phyloP scores from a whole-genome alignment of 352 stramenopile genomes.

The Pythium scleroteichum region DNA sequence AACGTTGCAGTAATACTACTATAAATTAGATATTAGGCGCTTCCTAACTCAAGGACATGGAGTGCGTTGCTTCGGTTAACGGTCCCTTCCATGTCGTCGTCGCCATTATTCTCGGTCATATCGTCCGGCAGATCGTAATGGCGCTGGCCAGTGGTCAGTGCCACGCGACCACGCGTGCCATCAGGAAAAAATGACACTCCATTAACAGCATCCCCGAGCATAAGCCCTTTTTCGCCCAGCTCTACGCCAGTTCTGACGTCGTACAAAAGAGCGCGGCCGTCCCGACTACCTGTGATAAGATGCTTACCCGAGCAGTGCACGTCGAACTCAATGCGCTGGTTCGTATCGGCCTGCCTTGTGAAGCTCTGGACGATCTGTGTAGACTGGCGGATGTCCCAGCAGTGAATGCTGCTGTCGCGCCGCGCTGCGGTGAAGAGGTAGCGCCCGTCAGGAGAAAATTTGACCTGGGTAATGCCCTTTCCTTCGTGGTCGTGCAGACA shows the following conservation, averaged over 20 bases:
- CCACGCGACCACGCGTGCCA: slow-evolving; percentile 38
- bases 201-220: slow-evolving; percentile 61
- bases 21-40: slow-evolving; percentile 7
- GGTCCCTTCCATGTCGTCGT: not conserved
- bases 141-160: slow-evolving; percentile 63
- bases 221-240: slow-evolving; percentile 43
- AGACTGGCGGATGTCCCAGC: slow-evolving; percentile 83
- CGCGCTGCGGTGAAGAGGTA: slow-evolving; percentile 78
- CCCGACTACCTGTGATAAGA: slow-evolving; percentile 60
- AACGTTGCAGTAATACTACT: slow-evolving; percentile 6
- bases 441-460: slow-evolving; percentile 72
- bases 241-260: slow-evolving; percentile 53
- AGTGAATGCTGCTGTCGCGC: slow-evolving; percentile 70
- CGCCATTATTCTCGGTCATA: slow-evolving; percentile 44
- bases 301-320: slow-evolving; percentile 62
- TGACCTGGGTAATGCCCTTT: slow-evolving; percentile 77
- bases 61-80: slow-evolving; percentile 17
- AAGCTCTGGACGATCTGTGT: slow-evolving; percentile 70
- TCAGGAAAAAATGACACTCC: slow-evolving; percentile 80
- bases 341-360: slow-evolving; percentile 57
- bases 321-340: slow-evolving; percentile 81
- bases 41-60: slow-evolving; percentile 27
- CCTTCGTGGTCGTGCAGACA: slow-evolving; percentile 69
- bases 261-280: slow-evolving; percentile 55
- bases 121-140: slow-evolving; percentile 65